These are phyloP conservation scores for Pseudocercospora ulei DNA, from an alignment of 2,329 filamentous ascomycete species.

Conservation along the genomic window DNA sequence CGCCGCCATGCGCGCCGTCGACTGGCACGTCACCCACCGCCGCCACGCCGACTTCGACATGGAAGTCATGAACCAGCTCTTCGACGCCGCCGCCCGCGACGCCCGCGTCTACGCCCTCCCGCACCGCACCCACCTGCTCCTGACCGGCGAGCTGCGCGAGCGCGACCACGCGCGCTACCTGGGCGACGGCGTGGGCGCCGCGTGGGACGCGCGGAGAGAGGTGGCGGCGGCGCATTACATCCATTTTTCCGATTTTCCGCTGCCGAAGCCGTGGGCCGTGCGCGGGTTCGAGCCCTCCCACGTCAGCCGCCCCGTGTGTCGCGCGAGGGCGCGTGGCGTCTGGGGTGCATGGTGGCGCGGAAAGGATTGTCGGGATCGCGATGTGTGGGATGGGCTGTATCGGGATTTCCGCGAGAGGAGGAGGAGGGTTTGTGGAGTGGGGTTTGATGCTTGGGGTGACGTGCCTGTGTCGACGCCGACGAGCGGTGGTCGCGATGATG, in stretches of 20 bases:
- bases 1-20: conserved; percentile 37
- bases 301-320: conserved; percentile 24
- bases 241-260: conserved; percentile 65
- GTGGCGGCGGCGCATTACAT: conserved; percentile 55
- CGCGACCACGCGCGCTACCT: conserved; percentile 46
- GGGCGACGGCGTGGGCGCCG: conserved; percentile 41
- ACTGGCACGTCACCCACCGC: too few species aligned
- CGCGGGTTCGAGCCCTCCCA: too few species aligned
- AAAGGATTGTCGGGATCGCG: conserved; percentile 4
- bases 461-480: too few species aligned
- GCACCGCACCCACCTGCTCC: conserved; percentile 52
- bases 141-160: conserved; percentile 54
- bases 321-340: not conserved
- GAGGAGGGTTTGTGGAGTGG: conserved; percentile 2
- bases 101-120: conserved; percentile 56
- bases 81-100: conserved; percentile 47
- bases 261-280: conserved; percentile 55
- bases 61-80: conserved; percentile 57
- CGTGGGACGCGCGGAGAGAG: conserved; percentile 51
- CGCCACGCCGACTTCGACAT: conserved; percentile 54
- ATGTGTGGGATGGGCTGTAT: conserved; percentile 8
- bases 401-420: conserved; percentile 3
- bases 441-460: too few species aligned
- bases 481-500: too few species aligned
- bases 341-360: conserved; percentile 1